phyloP scores from a whole-genome alignment of 495 filamentous ascomycete species.

The Podospora didyma region DNA sequence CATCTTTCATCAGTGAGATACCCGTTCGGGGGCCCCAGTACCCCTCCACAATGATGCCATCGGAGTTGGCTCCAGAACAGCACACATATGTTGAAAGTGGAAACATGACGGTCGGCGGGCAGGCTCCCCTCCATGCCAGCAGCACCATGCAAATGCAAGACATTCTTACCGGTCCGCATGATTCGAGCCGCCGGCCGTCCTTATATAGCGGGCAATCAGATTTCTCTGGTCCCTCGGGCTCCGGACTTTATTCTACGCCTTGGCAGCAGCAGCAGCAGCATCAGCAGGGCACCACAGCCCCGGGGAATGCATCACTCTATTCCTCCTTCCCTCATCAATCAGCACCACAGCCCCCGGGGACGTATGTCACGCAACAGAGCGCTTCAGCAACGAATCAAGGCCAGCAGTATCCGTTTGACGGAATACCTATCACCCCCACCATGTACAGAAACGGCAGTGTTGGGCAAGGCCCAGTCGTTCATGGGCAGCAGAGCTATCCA shows the following conservation, averaged over 20 bases:
- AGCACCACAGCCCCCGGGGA: constrained; percentile 8
- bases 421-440: not conserved
- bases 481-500: not conserved
- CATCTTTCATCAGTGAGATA: constrained; percentile 28
- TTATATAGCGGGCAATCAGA: constrained; percentile 32
- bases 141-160: constrained; percentile 29
- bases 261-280: too few species aligned
- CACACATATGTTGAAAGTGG: constrained; percentile 29
- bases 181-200: constrained; percentile 25
- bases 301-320: constrained; percentile 27
- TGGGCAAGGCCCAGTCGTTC: not conserved
- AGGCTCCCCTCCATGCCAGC: constrained; percentile 18
- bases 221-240: constrained; percentile 26
- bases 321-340: constrained; percentile 22
- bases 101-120: constrained; percentile 16
- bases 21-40: constrained; percentile 25
- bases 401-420: constrained; percentile 1
- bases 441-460: constrained; percentile 1
- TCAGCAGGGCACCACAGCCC: constrained; percentile 25
- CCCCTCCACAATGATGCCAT: constrained; percentile 19
- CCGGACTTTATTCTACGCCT: constrained; percentile 25
- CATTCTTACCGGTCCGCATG: constrained; percentile 33
- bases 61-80: constrained; percentile 28
- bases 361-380: not conserved
- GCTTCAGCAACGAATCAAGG: not conserved